These are phyloP conservation scores for Alternaria incomplexa DNA, from an alignment of 2,329 filamentous ascomycete genomes.

Conservation along the genomic window DNA sequence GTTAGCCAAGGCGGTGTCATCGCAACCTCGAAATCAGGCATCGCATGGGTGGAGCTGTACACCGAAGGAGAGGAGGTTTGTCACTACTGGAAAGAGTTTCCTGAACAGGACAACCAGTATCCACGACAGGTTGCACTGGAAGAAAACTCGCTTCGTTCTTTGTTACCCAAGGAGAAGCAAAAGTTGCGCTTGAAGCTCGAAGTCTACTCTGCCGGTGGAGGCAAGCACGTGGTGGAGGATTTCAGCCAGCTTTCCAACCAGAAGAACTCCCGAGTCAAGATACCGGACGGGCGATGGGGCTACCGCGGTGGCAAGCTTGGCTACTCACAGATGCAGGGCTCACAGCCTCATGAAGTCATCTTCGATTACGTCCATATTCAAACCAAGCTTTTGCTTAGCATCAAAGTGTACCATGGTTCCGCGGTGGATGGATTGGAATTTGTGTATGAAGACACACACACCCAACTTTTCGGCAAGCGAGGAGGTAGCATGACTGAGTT, in stretches of 20 bases:
- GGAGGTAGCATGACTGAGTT: constrained; percentile 76
- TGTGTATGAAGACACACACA: constrained; percentile 84
- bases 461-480: constrained; percentile 83
- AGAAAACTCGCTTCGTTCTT: constrained; percentile 74
- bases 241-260: constrained; percentile 68
- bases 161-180: constrained; percentile 74
- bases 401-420: constrained; percentile 77
- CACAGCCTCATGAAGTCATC: constrained; percentile 73
- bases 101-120: constrained; percentile 63
- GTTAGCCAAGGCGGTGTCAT: constrained; percentile 76
- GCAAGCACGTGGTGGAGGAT: constrained; percentile 78
- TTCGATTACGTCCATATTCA: constrained; percentile 69
- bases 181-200: constrained; percentile 73
- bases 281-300: constrained; percentile 75
- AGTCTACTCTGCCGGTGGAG: constrained; percentile 78
- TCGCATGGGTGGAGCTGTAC: constrained; percentile 85
- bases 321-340: constrained; percentile 72
- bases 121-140: constrained; percentile 76
- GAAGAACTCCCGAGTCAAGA: constrained; percentile 74
- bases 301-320: constrained; percentile 80
- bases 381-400: constrained; percentile 74
- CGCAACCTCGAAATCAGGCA: constrained; percentile 79
- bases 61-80: constrained; percentile 81
- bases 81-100: constrained; percentile 80
- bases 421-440: constrained; percentile 90